Evolutionary conservation across 768 basidiomycete genomes (phyloP).

Genomic region (Kwoniella bestiolae): DNA sequence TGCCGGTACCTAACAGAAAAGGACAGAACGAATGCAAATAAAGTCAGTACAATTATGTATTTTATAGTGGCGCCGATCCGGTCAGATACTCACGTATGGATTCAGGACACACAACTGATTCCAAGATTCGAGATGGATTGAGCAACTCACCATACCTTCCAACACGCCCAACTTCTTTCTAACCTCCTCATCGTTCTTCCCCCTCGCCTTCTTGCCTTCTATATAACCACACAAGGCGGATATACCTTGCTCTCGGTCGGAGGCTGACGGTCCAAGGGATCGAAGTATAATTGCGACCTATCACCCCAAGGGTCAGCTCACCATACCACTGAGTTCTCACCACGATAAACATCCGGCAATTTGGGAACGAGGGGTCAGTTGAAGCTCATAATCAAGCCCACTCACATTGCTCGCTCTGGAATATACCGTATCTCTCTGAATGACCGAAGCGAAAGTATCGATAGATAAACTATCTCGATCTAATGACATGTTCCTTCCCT

Average conservation of each 20-base stretch:
- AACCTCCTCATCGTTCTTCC: slow-evolving; percentile 17
- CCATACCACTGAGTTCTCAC: not conserved
- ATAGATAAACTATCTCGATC: slow-evolving; percentile 1
- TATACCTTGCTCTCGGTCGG: slow-evolving; percentile 7
- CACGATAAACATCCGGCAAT: too few relatives aligned
- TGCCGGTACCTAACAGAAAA: not conserved
- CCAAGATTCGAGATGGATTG: too few relatives aligned
- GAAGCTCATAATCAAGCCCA: too few relatives aligned
- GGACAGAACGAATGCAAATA: too few relatives aligned
- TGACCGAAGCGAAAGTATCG: slow-evolving; percentile 1
- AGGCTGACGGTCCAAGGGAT: slow-evolving; percentile 7
- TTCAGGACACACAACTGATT: too few relatives aligned
- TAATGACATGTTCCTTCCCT: not conserved
- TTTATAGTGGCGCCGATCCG: too few relatives aligned
- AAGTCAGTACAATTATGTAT: too few relatives aligned
- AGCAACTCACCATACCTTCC: slow-evolving; percentile 14
- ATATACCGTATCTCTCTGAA: slow-evolving; percentile 22
- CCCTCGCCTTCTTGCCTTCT: slow-evolving; percentile 13
- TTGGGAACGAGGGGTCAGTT: too few relatives aligned
- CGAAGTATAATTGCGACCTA: slow-evolving; percentile 13
- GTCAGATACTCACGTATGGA: too few relatives aligned
- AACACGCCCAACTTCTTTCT: slow-evolving; percentile 3
- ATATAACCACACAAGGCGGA: slow-evolving; percentile 12
- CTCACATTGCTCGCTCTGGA: slow-evolving; percentile 10
- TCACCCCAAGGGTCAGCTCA: not conserved